phyloP scores from a whole-genome alignment of 805 yeast genomes.

The Komagataella kurtzmanii region DNA sequence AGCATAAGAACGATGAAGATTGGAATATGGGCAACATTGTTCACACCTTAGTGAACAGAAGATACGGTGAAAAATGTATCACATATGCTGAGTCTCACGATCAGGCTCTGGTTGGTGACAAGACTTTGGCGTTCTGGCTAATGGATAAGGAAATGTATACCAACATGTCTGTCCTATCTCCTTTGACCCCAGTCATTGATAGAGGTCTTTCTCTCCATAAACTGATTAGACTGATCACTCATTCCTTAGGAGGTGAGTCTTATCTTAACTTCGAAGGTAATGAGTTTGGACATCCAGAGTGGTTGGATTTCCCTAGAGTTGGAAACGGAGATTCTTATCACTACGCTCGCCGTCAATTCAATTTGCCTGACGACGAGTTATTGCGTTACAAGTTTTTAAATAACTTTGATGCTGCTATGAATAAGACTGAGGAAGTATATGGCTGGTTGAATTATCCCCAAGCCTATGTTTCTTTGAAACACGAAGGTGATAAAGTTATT shows the following conservation, averaged over 20 bases:
- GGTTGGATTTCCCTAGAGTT: slow-evolving; percentile 93
- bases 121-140: slow-evolving; percentile 92
- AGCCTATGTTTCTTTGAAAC: slow-evolving; percentile 79
- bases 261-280: slow-evolving; percentile 94
- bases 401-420: slow-evolving; percentile 80
- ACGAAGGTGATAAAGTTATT: slow-evolving; percentile 79
- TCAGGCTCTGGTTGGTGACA: slow-evolving; percentile 96
- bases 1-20: slow-evolving; percentile 73
- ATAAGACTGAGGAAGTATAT: slow-evolving; percentile 53
- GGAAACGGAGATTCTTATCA: slow-evolving; percentile 84
- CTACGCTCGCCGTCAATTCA: slow-evolving; percentile 93
- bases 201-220: slow-evolving; percentile 89
- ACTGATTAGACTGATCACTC: slow-evolving; percentile 77
- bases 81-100: slow-evolving; percentile 93
- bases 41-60: slow-evolving; percentile 73
- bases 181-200: slow-evolving; percentile 65
- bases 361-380: slow-evolving; percentile 65
- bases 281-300: slow-evolving; percentile 98
- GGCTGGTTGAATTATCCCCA: slow-evolving; percentile 55
- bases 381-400: slow-evolving; percentile 69
- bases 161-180: slow-evolving; percentile 71
- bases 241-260: slow-evolving; percentile 93
- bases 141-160: slow-evolving; percentile 99
- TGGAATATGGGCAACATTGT: slow-evolving; percentile 83
- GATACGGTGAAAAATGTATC: slow-evolving; percentile 80